Percentiles rank a stretch among this genome's conserved stretches.
Conservation (phyloP, 176 grass and related monocot species). For the Ananas comosus region DNA sequence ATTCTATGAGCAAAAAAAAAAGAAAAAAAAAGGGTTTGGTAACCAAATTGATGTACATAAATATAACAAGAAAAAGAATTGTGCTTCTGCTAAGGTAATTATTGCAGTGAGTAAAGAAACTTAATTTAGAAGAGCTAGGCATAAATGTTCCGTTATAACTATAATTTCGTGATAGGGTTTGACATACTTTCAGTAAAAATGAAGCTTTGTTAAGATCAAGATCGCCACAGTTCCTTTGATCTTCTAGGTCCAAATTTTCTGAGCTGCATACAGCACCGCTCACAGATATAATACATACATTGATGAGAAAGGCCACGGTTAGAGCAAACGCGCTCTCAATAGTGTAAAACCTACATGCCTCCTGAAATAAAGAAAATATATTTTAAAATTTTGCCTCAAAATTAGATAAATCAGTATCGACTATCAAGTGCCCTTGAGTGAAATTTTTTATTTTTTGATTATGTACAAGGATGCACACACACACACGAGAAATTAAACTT, state of each 20-base stretch:
- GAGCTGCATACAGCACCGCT: constrained; percentile 88
- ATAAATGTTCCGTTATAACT: background rate
- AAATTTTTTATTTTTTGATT: background rate
- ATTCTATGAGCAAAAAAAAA: constrained; percentile 44
- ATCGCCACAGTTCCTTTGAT: constrained; percentile 65
- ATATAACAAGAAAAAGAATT: background rate
- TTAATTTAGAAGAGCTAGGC: background rate
- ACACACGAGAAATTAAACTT: too few relatives aligned
- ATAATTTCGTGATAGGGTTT: background rate
- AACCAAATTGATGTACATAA: background rate
- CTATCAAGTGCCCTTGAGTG: background rate
- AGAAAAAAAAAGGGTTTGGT: background rate
- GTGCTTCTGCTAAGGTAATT: background rate
- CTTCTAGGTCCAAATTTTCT: constrained; percentile 54
- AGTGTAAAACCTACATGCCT: constrained; percentile 86
- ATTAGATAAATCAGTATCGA: constrained; percentile 3
- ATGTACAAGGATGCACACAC: background rate
- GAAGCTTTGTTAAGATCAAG: constrained; percentile 97
- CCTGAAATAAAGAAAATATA: constrained; percentile 44
- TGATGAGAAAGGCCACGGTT: constrained; percentile 86
- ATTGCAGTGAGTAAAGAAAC: background rate
- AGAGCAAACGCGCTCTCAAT: constrained; percentile 98
- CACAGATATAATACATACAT: constrained; percentile 91
- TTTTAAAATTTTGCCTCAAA: background rate
- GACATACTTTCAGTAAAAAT: constrained; percentile 76